Conservation (phyloP, 2,329 filamentous ascomycete genomes). For the Penicillium freii region DNA sequence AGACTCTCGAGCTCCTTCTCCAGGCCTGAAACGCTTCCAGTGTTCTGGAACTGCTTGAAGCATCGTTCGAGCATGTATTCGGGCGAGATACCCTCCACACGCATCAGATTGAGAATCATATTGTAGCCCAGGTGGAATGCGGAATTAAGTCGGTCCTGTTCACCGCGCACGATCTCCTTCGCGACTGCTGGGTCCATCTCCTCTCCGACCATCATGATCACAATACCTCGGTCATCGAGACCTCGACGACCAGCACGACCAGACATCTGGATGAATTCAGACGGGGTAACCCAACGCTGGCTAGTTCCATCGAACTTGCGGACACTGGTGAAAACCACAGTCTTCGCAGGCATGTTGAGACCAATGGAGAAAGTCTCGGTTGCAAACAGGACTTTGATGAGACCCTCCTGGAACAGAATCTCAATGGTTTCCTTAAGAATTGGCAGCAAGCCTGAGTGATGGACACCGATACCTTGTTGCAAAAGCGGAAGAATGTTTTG, state of each 20-base stretch:
- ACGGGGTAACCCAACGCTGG: conserved; percentile 81
- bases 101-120: conserved; percentile 94
- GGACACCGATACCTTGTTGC: conserved; percentile 89
- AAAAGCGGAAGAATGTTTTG: conserved; percentile 84
- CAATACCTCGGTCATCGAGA: conserved; percentile 94
- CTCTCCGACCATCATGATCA: conserved; percentile 99
- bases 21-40: conserved; percentile 75
- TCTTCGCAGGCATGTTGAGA: conserved; percentile 98
- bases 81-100: conserved; percentile 98
- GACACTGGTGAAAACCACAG: conserved; percentile 96
- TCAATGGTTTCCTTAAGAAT: conserved; percentile 99
- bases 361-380: conserved; percentile 99
- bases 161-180: conserved; percentile 90
- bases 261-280: conserved; percentile 98
- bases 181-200: conserved; percentile 94
- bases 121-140: conserved; percentile 98
- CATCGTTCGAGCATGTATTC: conserved; percentile 99
- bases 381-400: conserved; percentile 97
- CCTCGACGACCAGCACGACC: conserved; percentile 94
- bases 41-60: conserved; percentile 98
- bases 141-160: conserved; percentile 96
- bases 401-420: conserved; percentile 94
- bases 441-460: conserved; percentile 91
- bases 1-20: conserved; percentile 80
- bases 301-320: conserved; percentile 87